These are phyloP conservation scores for Phytophthora lateralis DNA, from an alignment of 352 stramenopile genomes.

Conservation along the genomic window DNA sequence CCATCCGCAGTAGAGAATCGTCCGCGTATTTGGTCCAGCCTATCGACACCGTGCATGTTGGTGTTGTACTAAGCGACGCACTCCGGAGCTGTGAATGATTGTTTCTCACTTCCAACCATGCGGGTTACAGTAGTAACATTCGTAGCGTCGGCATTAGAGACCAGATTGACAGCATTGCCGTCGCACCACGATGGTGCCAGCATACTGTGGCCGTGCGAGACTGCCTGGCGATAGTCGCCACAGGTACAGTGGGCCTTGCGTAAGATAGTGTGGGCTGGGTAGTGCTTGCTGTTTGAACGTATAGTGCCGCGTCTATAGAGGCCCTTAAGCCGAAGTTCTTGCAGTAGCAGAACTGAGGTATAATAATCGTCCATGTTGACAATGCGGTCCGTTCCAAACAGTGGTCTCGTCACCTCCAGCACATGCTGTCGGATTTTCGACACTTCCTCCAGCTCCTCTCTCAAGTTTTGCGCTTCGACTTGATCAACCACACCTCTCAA, in stretches of 20 bases:
- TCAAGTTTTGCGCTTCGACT: background rate
- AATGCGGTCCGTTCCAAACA: too few relatives aligned
- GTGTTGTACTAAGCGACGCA: background rate
- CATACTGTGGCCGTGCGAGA: slow-evolving; percentile 17
- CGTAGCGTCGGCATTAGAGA: background rate
- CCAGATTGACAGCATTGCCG: background rate
- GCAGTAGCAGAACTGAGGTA: too few relatives aligned
- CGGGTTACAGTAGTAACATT: slow-evolving; percentile 22
- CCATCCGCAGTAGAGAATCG: slow-evolving; percentile 4
- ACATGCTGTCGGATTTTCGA: background rate
- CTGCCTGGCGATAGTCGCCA: slow-evolving; percentile 3
- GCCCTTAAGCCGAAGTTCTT: too few relatives aligned
- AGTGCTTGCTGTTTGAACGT: too few relatives aligned
- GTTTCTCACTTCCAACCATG: background rate
- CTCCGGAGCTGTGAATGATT: background rate
- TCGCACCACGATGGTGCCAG: slow-evolving; percentile 29
- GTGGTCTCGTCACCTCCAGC: too few relatives aligned
- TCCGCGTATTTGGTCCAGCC: slow-evolving; percentile 2
- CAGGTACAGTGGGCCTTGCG: too few relatives aligned
- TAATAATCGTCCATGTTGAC: too few relatives aligned
- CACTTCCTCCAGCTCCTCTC: background rate
- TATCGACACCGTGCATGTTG: background rate
- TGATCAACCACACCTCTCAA: background rate
- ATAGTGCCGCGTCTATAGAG: too few relatives aligned
- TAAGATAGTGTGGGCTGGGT: too few relatives aligned